Evolutionary conservation across 2,329 filamentous ascomycete species (phyloP).

Genomic region (Zymoseptoria brevis): DNA sequence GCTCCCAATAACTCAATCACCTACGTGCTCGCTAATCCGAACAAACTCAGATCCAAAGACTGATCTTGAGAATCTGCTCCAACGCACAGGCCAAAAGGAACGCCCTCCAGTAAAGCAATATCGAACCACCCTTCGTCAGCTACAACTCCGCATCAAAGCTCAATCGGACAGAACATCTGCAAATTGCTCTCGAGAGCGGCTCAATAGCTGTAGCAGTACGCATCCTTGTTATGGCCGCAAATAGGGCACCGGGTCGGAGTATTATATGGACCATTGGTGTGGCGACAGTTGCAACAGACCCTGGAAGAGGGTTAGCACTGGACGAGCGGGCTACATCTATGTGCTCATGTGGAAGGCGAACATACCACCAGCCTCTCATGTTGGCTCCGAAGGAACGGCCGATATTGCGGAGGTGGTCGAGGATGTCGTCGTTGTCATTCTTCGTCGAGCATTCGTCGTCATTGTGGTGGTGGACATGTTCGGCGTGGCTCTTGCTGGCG

Average conservation of each 20-base stretch:
- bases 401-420: not conserved
- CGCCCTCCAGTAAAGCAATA: not conserved
- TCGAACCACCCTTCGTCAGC: not conserved
- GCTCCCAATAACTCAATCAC: not conserved
- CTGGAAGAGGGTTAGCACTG: not conserved
- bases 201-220: not conserved
- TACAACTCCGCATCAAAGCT: not conserved
- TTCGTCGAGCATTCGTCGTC: not conserved
- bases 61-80: not conserved
- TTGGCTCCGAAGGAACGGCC: not conserved
- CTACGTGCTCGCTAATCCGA: no score
- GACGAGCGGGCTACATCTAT: no score
- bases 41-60: not conserved
- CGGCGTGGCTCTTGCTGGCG: not conserved
- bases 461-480: not conserved
- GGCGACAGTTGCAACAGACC: not conserved
- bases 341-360: not conserved
- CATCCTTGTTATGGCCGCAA: not conserved
- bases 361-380: not conserved
- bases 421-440: not conserved
- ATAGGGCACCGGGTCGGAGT: not conserved
- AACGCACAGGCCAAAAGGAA: not conserved
- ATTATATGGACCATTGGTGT: not conserved
- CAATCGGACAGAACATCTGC: no score
- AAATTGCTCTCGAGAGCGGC: no score